Evolutionary conservation across 805 yeast species (phyloP).

Genomic region (Pichia insulana): DNA sequence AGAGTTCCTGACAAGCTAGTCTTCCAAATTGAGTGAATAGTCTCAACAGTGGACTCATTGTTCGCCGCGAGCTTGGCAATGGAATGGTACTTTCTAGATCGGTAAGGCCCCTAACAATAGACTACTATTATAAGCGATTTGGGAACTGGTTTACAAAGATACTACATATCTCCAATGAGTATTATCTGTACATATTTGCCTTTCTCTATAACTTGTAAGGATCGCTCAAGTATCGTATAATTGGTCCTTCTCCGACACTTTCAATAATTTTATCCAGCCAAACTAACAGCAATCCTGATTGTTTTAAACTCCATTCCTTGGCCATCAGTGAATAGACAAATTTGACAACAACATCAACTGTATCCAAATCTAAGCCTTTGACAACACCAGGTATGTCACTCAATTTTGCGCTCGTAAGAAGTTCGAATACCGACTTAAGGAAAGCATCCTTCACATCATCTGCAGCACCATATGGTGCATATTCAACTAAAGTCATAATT

Average conservation of each 20-base stretch:
- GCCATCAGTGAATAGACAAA: slow-evolving; percentile 83
- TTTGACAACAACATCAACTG: slow-evolving; percentile 73
- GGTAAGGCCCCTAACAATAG: too few relatives aligned
- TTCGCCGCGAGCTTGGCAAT: too few relatives aligned
- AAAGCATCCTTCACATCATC: slow-evolving; percentile 45
- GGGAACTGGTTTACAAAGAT: too few relatives aligned
- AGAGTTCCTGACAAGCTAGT: slow-evolving; percentile 1
- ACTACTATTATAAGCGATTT: too few relatives aligned
- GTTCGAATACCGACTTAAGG: slow-evolving; percentile 54
- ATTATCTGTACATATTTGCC: too few relatives aligned
- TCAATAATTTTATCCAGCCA: slow-evolving; percentile 93
- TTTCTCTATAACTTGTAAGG: slow-evolving; percentile 17
- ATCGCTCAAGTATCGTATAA: slow-evolving; percentile 79
- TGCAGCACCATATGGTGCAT: slow-evolving; percentile 80
- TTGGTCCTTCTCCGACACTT: slow-evolving; percentile 78
- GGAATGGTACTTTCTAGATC: too few relatives aligned
- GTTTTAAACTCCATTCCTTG: slow-evolving; percentile 66
- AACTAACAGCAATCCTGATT: slow-evolving; percentile 74
- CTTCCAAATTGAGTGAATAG: too few relatives aligned
- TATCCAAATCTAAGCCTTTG: slow-evolving; percentile 47
- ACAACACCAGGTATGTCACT: slow-evolving; percentile 60
- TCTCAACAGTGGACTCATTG: too few relatives aligned
- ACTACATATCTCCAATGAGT: too few relatives aligned
- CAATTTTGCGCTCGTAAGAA: slow-evolving; percentile 57
- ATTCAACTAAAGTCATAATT: slow-evolving; percentile 49